phyloP scores from a whole-genome alignment of 1,284 basidiomycete species.

The Somion occarium region DNA sequence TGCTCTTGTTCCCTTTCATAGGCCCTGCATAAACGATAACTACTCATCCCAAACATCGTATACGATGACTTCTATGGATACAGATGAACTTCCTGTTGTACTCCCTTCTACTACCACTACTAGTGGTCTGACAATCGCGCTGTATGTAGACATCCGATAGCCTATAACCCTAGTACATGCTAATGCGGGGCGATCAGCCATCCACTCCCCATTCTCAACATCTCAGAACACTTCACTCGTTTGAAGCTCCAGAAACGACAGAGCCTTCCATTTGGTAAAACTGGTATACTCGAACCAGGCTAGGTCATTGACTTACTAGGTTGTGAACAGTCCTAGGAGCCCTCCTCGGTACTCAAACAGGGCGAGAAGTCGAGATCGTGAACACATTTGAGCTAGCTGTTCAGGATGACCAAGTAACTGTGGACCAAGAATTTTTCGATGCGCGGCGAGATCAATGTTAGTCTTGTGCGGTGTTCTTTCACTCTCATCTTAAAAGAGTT shows the following conservation, averaged over 20 bases:
- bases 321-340: slow-evolving; percentile 76
- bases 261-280: slow-evolving; percentile 60
- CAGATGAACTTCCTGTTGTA: slow-evolving; percentile 69
- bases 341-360: slow-evolving; percentile 90
- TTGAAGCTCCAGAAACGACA: slow-evolving; percentile 68
- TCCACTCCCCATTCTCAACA: slow-evolving; percentile 93
- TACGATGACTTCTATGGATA: slow-evolving; percentile 70
- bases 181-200: slow-evolving; percentile 51
- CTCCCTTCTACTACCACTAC: slow-evolving; percentile 61
- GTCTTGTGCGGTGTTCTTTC: slow-evolving; percentile 22
- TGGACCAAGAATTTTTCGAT: slow-evolving; percentile 81
- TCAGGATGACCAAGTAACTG: slow-evolving; percentile 44
- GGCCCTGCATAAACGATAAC: too few relatives aligned
- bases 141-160: slow-evolving; percentile 49
- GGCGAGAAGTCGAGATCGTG: slow-evolving; percentile 92
- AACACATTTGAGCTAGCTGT: slow-evolving; percentile 92
- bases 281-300: background rate
- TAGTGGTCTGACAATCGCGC: slow-evolving; percentile 64
- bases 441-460: slow-evolving; percentile 87
- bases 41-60: too few relatives aligned
- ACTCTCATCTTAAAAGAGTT: background rate
- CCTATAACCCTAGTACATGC: background rate
- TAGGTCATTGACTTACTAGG: slow-evolving; percentile 3
- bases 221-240: slow-evolving; percentile 93
- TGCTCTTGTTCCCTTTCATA: too few relatives aligned